Conservation (phyloP, 305 asterid genomes). For the Petunia hybrid region DNA sequence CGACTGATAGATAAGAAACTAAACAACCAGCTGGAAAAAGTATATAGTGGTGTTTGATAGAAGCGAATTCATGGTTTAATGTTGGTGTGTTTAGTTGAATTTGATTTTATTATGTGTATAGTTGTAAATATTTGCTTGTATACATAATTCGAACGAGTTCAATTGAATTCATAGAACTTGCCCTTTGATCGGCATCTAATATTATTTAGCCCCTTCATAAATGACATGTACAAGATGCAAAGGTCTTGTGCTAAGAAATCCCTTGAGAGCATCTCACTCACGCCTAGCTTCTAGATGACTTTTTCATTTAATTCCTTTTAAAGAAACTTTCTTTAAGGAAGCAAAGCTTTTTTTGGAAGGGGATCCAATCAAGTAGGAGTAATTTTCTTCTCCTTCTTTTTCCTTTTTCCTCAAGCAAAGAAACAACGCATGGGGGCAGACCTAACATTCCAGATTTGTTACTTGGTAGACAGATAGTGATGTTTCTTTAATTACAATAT, state of each 20-base stretch:
- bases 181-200: no score
- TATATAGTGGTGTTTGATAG: background rate
- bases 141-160: no score
- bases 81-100: no score
- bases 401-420: constrained; percentile 38
- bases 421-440: constrained; percentile 33
- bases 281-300: constrained; percentile 21
- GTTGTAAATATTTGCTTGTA: no score
- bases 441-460: no score
- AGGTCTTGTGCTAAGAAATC: constrained; percentile 3
- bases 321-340: constrained; percentile 35
- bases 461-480: constrained; percentile 32
- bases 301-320: constrained; percentile 24
- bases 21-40: constrained; percentile 14
- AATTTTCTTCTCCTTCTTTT: background rate
- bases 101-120: no score
- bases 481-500: constrained; percentile 48
- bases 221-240: background rate
- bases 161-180: no score
- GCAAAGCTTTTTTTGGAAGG: constrained; percentile 28
- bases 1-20: constrained; percentile 29
- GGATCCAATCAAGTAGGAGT: constrained; percentile 34
- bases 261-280: background rate
- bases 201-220: constrained; percentile 9
- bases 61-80: no score